These are phyloP conservation scores for Kurtzmaniella natalensis DNA, from an alignment of 1,139 yeast genomes.

Conservation along the genomic window DNA sequence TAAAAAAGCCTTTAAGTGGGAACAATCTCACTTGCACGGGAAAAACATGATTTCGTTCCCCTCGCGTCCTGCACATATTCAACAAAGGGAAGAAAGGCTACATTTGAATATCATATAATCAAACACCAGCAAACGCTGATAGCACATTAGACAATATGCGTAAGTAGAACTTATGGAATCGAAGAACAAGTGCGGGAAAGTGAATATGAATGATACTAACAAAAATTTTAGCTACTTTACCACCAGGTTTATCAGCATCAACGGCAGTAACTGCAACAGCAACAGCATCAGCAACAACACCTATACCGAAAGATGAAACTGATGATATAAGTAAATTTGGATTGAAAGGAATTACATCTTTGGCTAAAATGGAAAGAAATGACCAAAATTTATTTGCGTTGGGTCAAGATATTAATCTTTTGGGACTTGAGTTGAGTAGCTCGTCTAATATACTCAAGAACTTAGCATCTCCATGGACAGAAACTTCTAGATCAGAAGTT, in stretches of 20 bases:
- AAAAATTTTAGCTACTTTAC: conserved; percentile 9
- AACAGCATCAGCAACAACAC: conserved; percentile 5
- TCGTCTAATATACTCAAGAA: conserved; percentile 55
- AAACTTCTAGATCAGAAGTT: conserved; percentile 85
- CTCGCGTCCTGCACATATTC: no score
- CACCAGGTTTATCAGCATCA: conserved; percentile 10
- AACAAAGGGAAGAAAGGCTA: no score
- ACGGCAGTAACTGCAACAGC: conserved; percentile 2
- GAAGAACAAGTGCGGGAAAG: background rate
- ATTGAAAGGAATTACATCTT: conserved; percentile 62
- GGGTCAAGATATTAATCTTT: conserved; percentile 76
- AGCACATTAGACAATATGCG: no score
- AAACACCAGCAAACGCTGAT: no score
- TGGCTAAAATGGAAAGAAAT: conserved; percentile 63
- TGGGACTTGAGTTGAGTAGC: conserved; percentile 61
- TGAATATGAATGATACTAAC: background rate
- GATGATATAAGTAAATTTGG: conserved; percentile 63
- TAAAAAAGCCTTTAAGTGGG: no score
- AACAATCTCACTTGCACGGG: no score
- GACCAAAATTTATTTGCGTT: conserved; percentile 71
- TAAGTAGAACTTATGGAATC: background rate
- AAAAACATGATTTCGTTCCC: no score
- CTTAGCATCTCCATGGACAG: conserved; percentile 94
- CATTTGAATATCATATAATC: no score
- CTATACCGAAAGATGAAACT: conserved; percentile 3